Conservation (phyloP, 208 protist species). For the Trypanosoma cruzi region DNA sequence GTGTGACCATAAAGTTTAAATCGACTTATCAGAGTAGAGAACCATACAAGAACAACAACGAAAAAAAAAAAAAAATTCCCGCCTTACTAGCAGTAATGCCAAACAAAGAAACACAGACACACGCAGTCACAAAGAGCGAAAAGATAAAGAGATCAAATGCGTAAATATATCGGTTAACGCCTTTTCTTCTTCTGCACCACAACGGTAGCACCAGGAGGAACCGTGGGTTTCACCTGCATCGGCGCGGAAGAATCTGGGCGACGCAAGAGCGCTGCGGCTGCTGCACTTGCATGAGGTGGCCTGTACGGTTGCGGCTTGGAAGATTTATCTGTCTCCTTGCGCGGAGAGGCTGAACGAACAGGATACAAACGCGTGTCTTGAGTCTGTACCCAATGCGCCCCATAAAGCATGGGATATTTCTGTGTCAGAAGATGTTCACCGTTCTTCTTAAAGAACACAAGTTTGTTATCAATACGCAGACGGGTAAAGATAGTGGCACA, state of each 20-base stretch:
- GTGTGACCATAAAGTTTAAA: not conserved
- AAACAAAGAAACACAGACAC: not conserved
- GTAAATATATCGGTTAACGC: not conserved
- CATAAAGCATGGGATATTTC: slow-evolving; percentile 79
- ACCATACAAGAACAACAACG: not conserved
- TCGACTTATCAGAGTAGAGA: not conserved
- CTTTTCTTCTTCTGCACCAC: slow-evolving; percentile 52
- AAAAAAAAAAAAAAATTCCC: not conserved
- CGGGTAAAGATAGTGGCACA: slow-evolving; percentile 83
- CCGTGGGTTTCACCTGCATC: slow-evolving; percentile 58
- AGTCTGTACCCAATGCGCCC: slow-evolving; percentile 76
- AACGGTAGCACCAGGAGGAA: slow-evolving; percentile 61
- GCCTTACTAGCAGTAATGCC: not conserved
- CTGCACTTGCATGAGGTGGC: slow-evolving; percentile 57
- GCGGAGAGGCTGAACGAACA: slow-evolving; percentile 48
- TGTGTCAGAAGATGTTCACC: slow-evolving; percentile 67
- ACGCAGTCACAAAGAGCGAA: not conserved
- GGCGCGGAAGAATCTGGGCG: slow-evolving; percentile 48
- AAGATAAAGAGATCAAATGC: not conserved
- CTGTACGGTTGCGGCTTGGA: slow-evolving; percentile 78
- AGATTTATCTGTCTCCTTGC: slow-evolving; percentile 35
- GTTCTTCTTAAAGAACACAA: slow-evolving; percentile 77
- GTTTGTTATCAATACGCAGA: slow-evolving; percentile 86
- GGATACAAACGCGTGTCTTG: slow-evolving; percentile 38
- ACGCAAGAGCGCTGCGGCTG: slow-evolving; percentile 62